Evolutionary conservation across 345 rosid genomes (phyloP), one percentile per base, ranked within the genome.

Genomic region (Zanthoxylum bungeanum): DNA sequence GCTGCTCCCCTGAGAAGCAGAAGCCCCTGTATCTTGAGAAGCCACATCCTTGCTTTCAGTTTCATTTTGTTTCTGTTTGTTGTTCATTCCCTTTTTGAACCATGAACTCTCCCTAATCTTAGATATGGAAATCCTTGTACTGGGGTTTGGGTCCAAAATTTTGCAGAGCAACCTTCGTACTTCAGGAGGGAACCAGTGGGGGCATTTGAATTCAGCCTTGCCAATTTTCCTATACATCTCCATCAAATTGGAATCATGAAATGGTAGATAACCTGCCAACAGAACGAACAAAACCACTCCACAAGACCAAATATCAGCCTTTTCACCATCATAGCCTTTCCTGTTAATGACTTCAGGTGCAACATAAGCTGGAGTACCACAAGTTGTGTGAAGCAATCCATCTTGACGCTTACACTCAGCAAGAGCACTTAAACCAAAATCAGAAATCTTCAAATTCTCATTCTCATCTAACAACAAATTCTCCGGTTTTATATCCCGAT

Each of bases 311-410:
- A 87, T 82, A 77, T 90, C 93, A 60, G 91, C 91, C 73, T 87
- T 89, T 42, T 77, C 88, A 51, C 93, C 93, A 71, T 88, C 92
- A 64, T 91, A 91, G 42, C 97, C 93, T 73, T 85, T 91, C 75
- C 88, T 80, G 73, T 68, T 77, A 37, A 91, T 87, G 59, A 91
- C 97, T 86, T 89, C 93, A 5, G 97, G 97, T 55, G 97, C 93
- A 73, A 91, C 93, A 83, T 90, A 90, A 22, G 90, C 96, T 55
- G 96, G 93, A 21, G 91, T 88, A 34, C 96, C 93, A 58, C 96
- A 91, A 55, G 87, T 91, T 7, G 97, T 91, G 70, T 91, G 97
- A 47, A 91, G 85, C 49, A 91, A 79, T 51, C 97, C 97, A 75
- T 89, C 95, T 72, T 87, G 95, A n/a, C 75, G 82, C 76, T 77